These are phyloP conservation scores for Cyathus striatus DNA, from an alignment of 768 basidiomycete species.

Conservation along the genomic window DNA sequence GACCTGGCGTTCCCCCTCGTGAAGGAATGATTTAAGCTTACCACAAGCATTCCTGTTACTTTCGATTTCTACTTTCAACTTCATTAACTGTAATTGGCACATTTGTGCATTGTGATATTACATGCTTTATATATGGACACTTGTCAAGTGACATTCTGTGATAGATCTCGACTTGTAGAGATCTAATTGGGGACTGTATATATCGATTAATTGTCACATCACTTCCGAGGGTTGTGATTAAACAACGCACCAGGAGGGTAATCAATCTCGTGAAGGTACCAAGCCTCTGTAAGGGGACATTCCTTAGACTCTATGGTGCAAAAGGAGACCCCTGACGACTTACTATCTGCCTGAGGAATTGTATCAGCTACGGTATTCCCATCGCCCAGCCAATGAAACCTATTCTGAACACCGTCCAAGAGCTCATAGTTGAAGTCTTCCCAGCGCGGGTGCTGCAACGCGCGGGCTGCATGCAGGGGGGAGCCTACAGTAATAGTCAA, in stretches of 20 bases:
- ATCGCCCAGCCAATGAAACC: constrained; percentile 57
- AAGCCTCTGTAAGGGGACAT: constrained; percentile 27
- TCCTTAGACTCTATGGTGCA: too few relatives aligned
- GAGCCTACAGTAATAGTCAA: constrained; percentile 32
- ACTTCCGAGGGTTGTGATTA: too few relatives aligned
- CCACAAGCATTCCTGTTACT: too few relatives aligned
- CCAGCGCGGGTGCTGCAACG: constrained; percentile 54
- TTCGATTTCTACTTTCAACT: too few relatives aligned
- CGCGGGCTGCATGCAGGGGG: constrained; percentile 41
- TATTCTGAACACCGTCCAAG: constrained; percentile 36
- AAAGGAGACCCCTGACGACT: constrained; percentile 9
- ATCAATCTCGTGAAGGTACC: constrained; percentile 44
- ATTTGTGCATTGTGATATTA: too few relatives aligned
- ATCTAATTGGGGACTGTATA: too few relatives aligned
- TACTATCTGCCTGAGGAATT: constrained; percentile 23
- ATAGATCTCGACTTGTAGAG: too few relatives aligned
- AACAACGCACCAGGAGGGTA: constrained; percentile 42
- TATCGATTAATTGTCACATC: too few relatives aligned
- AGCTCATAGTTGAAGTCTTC: constrained; percentile 56
- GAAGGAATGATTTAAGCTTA: constrained; percentile 18
- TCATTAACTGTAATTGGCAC: too few relatives aligned
- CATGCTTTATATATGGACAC: too few relatives aligned
- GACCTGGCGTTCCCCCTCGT: constrained; percentile 51
- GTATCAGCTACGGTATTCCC: constrained; percentile 52
- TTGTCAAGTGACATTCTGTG: too few relatives aligned